These are phyloP conservation scores for Claviceps purpurea DNA, from an alignment of 2,329 filamentous ascomycete genomes.

Conservation along the genomic window DNA sequence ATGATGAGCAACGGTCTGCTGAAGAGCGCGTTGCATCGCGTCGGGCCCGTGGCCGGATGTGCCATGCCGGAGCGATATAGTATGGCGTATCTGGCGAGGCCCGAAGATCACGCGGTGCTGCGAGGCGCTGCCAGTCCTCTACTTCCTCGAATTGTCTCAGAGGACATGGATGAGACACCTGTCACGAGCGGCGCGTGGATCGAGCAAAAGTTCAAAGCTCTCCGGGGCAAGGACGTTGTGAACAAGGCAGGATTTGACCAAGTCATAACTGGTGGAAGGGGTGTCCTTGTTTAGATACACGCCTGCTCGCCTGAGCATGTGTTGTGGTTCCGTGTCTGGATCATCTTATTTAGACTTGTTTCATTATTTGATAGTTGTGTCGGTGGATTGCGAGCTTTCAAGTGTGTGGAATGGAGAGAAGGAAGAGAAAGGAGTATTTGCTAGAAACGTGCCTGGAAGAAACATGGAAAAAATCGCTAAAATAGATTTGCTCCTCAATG, in stretches of 20 bases:
- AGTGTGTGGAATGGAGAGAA: no score
- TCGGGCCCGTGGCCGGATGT: not conserved
- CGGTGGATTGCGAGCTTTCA: no score
- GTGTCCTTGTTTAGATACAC: not conserved
- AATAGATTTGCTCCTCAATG: no score
- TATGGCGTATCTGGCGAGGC: not conserved
- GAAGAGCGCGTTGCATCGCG: not conserved
- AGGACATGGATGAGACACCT: not conserved
- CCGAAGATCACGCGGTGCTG: not conserved
- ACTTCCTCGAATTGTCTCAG: not conserved
- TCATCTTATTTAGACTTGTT: no score
- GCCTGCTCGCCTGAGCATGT: not conserved
- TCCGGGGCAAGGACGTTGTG: not conserved
- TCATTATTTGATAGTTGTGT: no score
- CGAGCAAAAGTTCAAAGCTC: not conserved
- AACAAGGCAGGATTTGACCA: not conserved
- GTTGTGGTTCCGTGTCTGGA: no score
- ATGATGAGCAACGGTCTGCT: not conserved
- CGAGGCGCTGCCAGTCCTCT: not conserved
- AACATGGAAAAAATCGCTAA: not conserved
- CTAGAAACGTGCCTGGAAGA: not conserved
- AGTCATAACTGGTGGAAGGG: not conserved
- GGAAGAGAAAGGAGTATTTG: no score
- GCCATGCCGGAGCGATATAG: not conserved
- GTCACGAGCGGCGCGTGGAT: not conserved